phyloP scores from a whole-genome alignment of 371 early-diverging fungal genomes.

The Dichotomocladium elegans region DNA sequence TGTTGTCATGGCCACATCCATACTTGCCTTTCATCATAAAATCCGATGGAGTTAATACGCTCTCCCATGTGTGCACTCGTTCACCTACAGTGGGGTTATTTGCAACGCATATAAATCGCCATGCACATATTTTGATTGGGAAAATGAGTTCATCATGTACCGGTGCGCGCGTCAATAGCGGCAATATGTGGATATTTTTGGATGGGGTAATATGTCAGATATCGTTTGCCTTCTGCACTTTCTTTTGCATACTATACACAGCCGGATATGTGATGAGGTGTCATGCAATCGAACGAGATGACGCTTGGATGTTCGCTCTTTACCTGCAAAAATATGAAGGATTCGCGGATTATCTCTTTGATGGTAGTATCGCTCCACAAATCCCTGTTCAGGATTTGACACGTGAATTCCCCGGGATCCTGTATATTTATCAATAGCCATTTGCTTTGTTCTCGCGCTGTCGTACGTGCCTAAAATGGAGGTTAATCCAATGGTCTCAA shows the following conservation, averaged over 20 bases:
- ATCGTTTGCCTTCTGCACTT: slow-evolving; percentile 69
- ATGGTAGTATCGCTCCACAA: slow-evolving; percentile 82
- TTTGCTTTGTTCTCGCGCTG: slow-evolving; percentile 61
- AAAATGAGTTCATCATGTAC: slow-evolving; percentile 53
- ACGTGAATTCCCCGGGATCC: slow-evolving; percentile 78
- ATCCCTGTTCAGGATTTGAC: slow-evolving; percentile 89
- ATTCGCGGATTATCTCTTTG: slow-evolving; percentile 70
- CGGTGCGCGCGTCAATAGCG: slow-evolving; percentile 88
- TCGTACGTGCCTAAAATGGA: slow-evolving; percentile 57
- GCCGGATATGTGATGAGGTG: not conserved
- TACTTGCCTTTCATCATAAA: slow-evolving; percentile 66
- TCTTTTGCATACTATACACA: slow-evolving; percentile 53
- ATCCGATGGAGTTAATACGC: slow-evolving; percentile 47
- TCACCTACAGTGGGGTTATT: slow-evolving; percentile 45
- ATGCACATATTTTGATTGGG: slow-evolving; percentile 8
- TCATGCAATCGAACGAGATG: too few relatives aligned
- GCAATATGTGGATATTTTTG: slow-evolving; percentile 77
- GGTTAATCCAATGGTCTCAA: not conserved
- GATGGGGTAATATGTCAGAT: slow-evolving; percentile 71
- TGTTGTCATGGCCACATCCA: not conserved
- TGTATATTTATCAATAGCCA: slow-evolving; percentile 91
- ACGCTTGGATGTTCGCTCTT: too few relatives aligned
- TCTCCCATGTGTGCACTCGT: slow-evolving; percentile 67
- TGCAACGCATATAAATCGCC: not conserved
- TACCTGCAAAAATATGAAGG: slow-evolving; percentile 85